Conservation (phyloP, 805 yeast species). For the Jamesozyma jinghongensis region DNA sequence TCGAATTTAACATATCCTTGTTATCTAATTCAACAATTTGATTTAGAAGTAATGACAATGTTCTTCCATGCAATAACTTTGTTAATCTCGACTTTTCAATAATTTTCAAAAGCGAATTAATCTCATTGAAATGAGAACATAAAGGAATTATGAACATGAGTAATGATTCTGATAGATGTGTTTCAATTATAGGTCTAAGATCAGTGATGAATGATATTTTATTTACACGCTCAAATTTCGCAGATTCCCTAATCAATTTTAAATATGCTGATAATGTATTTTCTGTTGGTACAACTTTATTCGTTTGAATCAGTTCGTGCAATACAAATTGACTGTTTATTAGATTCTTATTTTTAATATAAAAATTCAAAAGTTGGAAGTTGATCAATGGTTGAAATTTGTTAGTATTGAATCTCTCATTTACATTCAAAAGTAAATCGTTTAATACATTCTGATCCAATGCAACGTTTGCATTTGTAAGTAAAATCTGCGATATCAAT, state of each 20-base stretch:
- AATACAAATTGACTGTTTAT: neutral
- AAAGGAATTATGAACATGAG: slow-evolving; percentile 13
- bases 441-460: neutral
- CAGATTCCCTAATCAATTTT: neutral
- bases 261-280: neutral
- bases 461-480: neutral
- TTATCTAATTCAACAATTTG: neutral
- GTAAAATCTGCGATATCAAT: slow-evolving; percentile 3
- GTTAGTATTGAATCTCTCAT: slow-evolving; percentile 9
- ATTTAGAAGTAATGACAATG: neutral
- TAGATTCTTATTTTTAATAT: neutral
- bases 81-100: neutral
- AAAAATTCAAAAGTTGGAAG: slow-evolving; percentile 10
- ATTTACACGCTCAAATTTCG: neutral
- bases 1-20: neutral
- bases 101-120: slow-evolving; percentile 11
- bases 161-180: slow-evolving; percentile 8
- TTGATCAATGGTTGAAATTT: slow-evolving; percentile 10
- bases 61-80: neutral
- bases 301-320: slow-evolving; percentile 2
- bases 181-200: slow-evolving; percentile 15
- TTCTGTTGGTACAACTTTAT: slow-evolving; percentile 8
- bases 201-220: slow-evolving; percentile 15
- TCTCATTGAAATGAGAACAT: slow-evolving; percentile 20
- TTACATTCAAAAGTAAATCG: slow-evolving; percentile 7